Conservation (phyloP, 176 grass and related monocot species). For the Avena atlantica region DNA sequence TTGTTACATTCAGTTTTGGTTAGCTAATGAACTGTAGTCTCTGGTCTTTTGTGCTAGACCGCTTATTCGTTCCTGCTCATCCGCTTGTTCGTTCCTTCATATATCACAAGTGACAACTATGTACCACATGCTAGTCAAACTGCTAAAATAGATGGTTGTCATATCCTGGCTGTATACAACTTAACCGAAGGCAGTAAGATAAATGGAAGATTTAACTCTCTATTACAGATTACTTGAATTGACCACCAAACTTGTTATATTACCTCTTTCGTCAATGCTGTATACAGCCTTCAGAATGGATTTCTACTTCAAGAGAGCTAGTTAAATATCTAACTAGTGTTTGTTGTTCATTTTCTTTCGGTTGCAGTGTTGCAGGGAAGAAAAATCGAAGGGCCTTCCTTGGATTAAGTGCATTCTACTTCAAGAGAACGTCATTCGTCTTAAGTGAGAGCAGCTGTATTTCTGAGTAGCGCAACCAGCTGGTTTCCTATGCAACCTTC, state of each 20-base stretch:
- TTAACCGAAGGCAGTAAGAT: neutral
- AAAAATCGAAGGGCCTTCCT: neutral
- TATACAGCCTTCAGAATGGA: neutral
- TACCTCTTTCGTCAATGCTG: neutral
- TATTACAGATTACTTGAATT: neutral
- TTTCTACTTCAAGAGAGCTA: slow-evolving; percentile 12
- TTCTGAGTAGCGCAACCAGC: slow-evolving; percentile 24
- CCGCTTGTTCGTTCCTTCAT: neutral
- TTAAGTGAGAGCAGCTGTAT: slow-evolving; percentile 18
- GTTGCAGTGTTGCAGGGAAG: neutral
- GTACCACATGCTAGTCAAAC: neutral
- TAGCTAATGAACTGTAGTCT: too few species aligned
- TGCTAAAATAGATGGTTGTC: slow-evolving; percentile 3
- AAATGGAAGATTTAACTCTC: neutral
- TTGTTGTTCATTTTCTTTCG: slow-evolving; percentile 32
- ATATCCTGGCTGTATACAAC: slow-evolving; percentile 4
- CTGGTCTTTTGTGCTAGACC: too few species aligned
- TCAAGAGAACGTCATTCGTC: neutral
- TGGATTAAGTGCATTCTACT: slow-evolving; percentile 7
- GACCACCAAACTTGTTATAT: neutral
- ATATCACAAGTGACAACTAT: neutral
- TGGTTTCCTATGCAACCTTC: slow-evolving; percentile 48
- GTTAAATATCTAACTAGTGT: slow-evolving; percentile 31
- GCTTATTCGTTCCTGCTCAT: neutral
- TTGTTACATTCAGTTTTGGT: too few species aligned